Base-by-base conservation (phyloP, 2,329 filamentous ascomycete genomes). In the Periconia digitata region DNA sequence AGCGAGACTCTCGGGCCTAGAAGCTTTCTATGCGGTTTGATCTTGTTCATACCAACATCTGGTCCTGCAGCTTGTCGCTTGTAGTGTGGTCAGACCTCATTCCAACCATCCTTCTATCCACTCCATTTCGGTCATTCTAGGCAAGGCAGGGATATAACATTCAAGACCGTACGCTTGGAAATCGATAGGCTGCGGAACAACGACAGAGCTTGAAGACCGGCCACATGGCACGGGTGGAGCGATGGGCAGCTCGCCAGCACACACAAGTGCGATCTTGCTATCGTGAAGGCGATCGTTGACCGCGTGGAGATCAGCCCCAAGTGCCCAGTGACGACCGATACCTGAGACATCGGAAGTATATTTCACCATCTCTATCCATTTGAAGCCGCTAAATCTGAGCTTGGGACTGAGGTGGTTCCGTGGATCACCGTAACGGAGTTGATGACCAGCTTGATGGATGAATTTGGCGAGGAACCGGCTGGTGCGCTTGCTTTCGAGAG, bases 361-460 rank as follows among this genome's bases (percentile, higher is more conserved):
- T 20, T 51, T 51, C n/a, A 48, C 49, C 32, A 51, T 37, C 20
- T 51, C 45, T 10, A 51, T 36, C 12, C 45, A 34, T 10, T 39
- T 43, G n/a, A 51, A n/a, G 39, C 45, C 42, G 16, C 8, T 22
- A 15, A 29, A 18, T 20, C 22, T 38, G 32, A 13, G 29, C 20
- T 38, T 42, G 21, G 20, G 38, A 21, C 20, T 40, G n/a, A 44
- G 3, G 43, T 41, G 16, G 17, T 35, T 42, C 38, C 8, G 12
- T 36, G n/a, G 20, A 16, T 37, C 16, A 17, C 44, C 44, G 17
- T 45, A 47, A 8, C 34, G 20, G 6, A 51, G 23, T 20, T 46
- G 39, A 38, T 48, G 45, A n/a, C 45, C 49, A 6, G 45, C 42
- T 40, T 51, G 49, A n/a, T 51, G 49, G 12, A 51, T 36, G 24